phyloP scores from a whole-genome alignment of 2,329 filamentous ascomycete genomes.

The Myrmaecium sp. region DNA sequence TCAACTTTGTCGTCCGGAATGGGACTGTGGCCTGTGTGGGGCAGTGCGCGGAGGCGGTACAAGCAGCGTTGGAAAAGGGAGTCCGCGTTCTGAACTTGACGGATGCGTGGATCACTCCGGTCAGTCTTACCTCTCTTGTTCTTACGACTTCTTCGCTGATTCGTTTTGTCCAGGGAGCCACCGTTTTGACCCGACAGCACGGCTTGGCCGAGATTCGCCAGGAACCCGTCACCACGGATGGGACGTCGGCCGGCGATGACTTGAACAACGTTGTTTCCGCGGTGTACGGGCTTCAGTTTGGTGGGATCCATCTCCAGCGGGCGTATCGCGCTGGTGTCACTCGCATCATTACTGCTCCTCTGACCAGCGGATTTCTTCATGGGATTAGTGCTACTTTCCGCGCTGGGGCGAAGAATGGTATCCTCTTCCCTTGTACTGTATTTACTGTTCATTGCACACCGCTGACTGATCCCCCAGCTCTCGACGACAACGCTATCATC shows the following conservation, averaged over 20 bases:
- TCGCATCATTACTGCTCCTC: constrained; percentile 20
- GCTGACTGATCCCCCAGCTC: no score
- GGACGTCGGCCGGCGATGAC: constrained; percentile 31
- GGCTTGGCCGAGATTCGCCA: constrained; percentile 47
- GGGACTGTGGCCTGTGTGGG: constrained; percentile 43
- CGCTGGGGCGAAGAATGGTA: constrained; percentile 17
- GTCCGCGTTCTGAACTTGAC: constrained; percentile 29
- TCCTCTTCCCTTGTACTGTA: no score
- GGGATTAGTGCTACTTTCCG: constrained; percentile 22
- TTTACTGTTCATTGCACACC: no score
- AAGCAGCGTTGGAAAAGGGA: constrained; percentile 17
- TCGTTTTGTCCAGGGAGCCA: no score
- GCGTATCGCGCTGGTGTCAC: constrained; percentile 23
- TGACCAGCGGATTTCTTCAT: constrained; percentile 13
- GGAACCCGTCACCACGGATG: constrained; percentile 30
- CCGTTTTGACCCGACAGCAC: no score
- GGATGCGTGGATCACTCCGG: constrained; percentile 43
- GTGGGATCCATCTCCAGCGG: constrained; percentile 20
- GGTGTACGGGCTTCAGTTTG: constrained; percentile 26
- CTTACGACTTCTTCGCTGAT: constrained; percentile 42
- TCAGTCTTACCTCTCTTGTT: no score
- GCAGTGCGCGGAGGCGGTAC: constrained; percentile 29
- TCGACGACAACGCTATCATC: constrained; percentile 21
- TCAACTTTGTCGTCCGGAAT: constrained; percentile 33
- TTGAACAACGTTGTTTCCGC: constrained; percentile 37